Evolutionary conservation across 2,329 filamentous ascomycete genomes (phyloP).

Genomic region (Hypoxylon sp.): DNA sequence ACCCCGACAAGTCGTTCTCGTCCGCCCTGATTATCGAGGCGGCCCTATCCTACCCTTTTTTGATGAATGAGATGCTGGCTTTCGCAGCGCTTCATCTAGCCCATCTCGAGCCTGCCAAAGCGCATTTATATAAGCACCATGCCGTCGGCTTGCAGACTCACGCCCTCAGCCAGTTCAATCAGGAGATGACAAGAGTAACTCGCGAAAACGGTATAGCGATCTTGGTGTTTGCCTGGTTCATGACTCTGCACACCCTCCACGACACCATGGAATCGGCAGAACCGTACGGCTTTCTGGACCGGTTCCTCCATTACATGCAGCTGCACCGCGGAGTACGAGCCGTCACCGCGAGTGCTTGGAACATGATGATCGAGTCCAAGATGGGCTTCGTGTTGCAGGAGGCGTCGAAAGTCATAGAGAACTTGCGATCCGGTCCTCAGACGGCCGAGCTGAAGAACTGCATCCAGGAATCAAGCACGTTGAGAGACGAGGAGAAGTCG

Average conservation of each 20-base stretch:
- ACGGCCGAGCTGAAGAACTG: slow-evolving; percentile 21
- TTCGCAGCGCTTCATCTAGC: slow-evolving; percentile 34
- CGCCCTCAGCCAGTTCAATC: slow-evolving; percentile 33
- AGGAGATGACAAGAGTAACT: slow-evolving; percentile 27
- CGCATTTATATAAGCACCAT: slow-evolving; percentile 29
- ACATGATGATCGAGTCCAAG: slow-evolving; percentile 26
- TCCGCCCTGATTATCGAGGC: slow-evolving; percentile 10
- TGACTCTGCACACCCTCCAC: slow-evolving; percentile 31
- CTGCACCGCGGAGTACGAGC: slow-evolving; percentile 24
- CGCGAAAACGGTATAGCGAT: slow-evolving; percentile 26
- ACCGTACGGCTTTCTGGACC: slow-evolving; percentile 18
- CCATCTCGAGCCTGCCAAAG: slow-evolving; percentile 19
- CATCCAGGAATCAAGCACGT: slow-evolving; percentile 14
- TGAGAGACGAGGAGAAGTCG: slow-evolving; percentile 19
- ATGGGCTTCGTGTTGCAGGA: slow-evolving; percentile 23
- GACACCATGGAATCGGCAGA: slow-evolving; percentile 23
- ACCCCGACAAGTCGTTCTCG: neutral
- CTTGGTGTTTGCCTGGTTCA: slow-evolving; percentile 26
- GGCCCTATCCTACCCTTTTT: slow-evolving; percentile 24
- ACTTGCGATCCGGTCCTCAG: slow-evolving; percentile 8
- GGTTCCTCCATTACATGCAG: slow-evolving; percentile 28
- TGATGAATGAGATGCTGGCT: slow-evolving; percentile 37
- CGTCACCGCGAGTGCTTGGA: slow-evolving; percentile 22
- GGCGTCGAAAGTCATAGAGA: neutral
- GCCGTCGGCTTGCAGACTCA: slow-evolving; percentile 33